A percentile compares a stretch with the other conserved stretches of the same genome.
phyloP scores from a whole-genome alignment of 176 grass and related monocot genomes.

The Carex myosuroides region DNA sequence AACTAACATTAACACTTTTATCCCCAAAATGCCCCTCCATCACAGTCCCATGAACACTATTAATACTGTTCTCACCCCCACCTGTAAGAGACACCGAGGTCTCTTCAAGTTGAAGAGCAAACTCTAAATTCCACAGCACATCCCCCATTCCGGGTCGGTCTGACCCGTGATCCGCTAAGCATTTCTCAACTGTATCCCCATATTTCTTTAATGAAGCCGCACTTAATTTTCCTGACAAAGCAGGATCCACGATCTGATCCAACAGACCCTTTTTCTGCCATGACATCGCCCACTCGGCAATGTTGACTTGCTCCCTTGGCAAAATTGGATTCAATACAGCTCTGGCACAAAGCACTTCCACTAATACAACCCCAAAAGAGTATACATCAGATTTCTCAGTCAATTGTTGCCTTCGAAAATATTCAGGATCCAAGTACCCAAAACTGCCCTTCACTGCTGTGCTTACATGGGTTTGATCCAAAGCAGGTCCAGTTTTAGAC shows the following conservation, averaged over 20 bases:
- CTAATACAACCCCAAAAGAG: slow-evolving; percentile 84
- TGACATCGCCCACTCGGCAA: slow-evolving; percentile 72
- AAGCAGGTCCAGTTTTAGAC: slow-evolving; percentile 79
- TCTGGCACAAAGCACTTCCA: slow-evolving; percentile 83
- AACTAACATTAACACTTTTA: slow-evolving; percentile 28
- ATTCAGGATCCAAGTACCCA: slow-evolving; percentile 92
- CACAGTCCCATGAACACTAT: slow-evolving; percentile 62
- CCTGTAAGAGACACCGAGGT: slow-evolving; percentile 30
- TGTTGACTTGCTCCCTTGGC: slow-evolving; percentile 82
- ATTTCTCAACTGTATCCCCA: slow-evolving; percentile 78
- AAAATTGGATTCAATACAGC: slow-evolving; percentile 71
- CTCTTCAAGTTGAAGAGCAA: slow-evolving; percentile 85
- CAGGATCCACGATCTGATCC: slow-evolving; percentile 55
- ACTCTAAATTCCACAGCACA: slow-evolving; percentile 92
- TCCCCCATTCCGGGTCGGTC: slow-evolving; percentile 87
- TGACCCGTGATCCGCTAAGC: slow-evolving; percentile 64
- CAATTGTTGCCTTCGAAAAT: slow-evolving; percentile 85
- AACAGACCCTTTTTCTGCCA: slow-evolving; percentile 87
- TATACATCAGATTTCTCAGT: slow-evolving; percentile 96
- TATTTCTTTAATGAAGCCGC: slow-evolving; percentile 64
- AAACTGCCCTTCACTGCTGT: slow-evolving; percentile 93
- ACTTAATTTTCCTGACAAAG: slow-evolving; percentile 52
- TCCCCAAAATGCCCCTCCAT: slow-evolving; percentile 40
- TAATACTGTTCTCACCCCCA: slow-evolving; percentile 56
- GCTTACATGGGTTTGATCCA: slow-evolving; percentile 90